Base-by-base conservation (phyloP, 495 filamentous ascomycete species). In the Aspergillus nidulans region DNA sequence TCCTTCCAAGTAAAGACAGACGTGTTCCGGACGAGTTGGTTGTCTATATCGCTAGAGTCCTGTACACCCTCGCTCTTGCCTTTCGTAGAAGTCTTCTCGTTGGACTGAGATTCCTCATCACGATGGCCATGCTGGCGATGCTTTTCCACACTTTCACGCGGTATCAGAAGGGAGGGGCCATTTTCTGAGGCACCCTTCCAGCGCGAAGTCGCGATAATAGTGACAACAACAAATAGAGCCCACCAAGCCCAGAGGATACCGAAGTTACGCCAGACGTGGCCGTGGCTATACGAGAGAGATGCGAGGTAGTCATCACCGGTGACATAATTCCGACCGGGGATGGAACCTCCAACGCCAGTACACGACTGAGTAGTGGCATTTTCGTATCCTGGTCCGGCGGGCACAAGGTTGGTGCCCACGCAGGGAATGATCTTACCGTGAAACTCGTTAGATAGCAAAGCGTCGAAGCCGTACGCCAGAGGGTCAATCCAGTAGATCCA, bases 401-500 rank as follows among this genome's bases (percentile, higher is more conserved):
- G 70, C 18, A 82, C 70, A 0, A 85, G 71, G 49, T 84, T 75
- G 43, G 41, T 66, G 8, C 62, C 66, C 20, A 80, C 67, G 49
- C 73, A 79, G 0, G 72, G 61, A 39, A 80, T 69, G 15, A 64
- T 45, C 2, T 70, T 66, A 18, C 62, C 70, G 61, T 79, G 65
- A 49, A 88, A 84, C 57, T 90, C 86, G 52, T 82, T 85, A 2
- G 78, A 69, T 13, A 87, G 58, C 23, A 85, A 73, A 7, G 73
- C 80, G 57, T 88, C 85, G 57, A 87, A 89, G 0, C 78, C 77
- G 57, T 88, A 91, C 1, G 78, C 69, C 10, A 90, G 60, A 0
- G 88, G 88, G 57, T 89, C 84, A 58, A 90, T 73, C 59, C 77
- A 84, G 28, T 75, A 75, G 1, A 90, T 60, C 85, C 86, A 90